Conservation (phyloP, 1,284 basidiomycete species). For the Leccinum huronense region DNA sequence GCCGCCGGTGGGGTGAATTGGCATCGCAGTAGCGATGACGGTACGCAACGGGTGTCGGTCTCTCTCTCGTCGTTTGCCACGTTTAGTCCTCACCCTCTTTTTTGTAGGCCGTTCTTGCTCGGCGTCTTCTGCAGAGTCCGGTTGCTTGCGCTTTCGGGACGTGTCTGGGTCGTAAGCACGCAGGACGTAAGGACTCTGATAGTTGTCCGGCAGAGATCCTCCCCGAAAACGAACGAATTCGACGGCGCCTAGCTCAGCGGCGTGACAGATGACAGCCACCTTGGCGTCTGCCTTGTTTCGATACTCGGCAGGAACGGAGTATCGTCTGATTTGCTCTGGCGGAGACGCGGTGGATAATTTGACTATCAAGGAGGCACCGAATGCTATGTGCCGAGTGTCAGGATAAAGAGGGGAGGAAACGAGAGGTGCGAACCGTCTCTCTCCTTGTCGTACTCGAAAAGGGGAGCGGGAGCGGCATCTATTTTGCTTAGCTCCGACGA, state of each 20-base stretch:
- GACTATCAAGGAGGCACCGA: slow-evolving; percentile 51
- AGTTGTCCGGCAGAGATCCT: slow-evolving; percentile 24
- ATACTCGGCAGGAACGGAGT: slow-evolving; percentile 49
- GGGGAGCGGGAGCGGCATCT: slow-evolving; percentile 38
- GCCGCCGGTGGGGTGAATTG: slow-evolving; percentile 8
- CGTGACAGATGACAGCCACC: slow-evolving; percentile 49
- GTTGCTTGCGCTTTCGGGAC: slow-evolving; percentile 28
- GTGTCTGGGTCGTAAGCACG: slow-evolving; percentile 16
- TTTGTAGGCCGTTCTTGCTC: slow-evolving; percentile 17
- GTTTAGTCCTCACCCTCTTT: slow-evolving; percentile 12
- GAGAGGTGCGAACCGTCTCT: slow-evolving; percentile 43
- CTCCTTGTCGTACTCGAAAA: slow-evolving; percentile 43
- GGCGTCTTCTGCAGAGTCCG: slow-evolving; percentile 14
- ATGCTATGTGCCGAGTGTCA: slow-evolving; percentile 39
- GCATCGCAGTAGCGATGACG: neutral
- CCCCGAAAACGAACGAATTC: slow-evolving; percentile 57
- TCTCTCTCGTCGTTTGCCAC: slow-evolving; percentile 15
- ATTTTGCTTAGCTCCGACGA: slow-evolving; percentile 45
- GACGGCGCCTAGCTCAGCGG: slow-evolving; percentile 52
- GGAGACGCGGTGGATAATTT: slow-evolving; percentile 38
- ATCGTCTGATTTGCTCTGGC: slow-evolving; percentile 40
- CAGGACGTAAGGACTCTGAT: slow-evolving; percentile 32
- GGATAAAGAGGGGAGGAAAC: neutral
- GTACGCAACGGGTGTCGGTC: neutral
- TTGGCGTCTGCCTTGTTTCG: slow-evolving; percentile 59